Base-by-base conservation (phyloP, 306 rosid genomes). In the Crotalaria pallida region DNA sequence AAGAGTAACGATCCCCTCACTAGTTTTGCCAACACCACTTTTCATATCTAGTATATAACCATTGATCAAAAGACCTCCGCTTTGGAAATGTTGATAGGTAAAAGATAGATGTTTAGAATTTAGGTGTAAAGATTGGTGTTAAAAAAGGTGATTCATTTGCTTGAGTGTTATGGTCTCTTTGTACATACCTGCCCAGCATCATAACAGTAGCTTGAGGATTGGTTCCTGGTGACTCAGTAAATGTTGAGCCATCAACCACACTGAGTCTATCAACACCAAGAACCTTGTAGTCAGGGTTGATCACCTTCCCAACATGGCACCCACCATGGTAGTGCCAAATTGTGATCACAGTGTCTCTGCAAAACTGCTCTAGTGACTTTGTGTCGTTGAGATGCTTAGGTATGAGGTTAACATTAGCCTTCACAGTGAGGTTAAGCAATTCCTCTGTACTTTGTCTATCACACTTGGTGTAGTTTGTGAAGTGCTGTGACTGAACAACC, bases 301-400 rank as follows among this genome's bases (percentile, higher is more conserved):
- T 87, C 10, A 88, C 97, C 77, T 80, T 86, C 21, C 92, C 91
- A 38, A 88, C 86, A 52, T 87, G 97, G 67, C 87, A 80, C 15
- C 97, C 97, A 7, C 97, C 97, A 73, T 88, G 97, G 88, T 88
- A 91, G 60, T 91, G 97, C 97, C 97, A 91, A 65, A 88, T 91
- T 16, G 92, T 82, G 83, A 86, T 88, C 76, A 91, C 96, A 18
- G 96, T 79, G 82, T 91, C 97, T 43, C 68, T 83, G 71, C 96
- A 91, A 60, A 88, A 88, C 83, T 87, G 96, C 83, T 88, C 88
- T 5, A 91, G 7, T 58, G 97, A 91, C 27, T 78, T 29, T 0
- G 92, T 84, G 85, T 86, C 96, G 74, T 91, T 88, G 19, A 77
- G 34, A 38, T 88, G 88, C 68, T 72, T 84, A n/a, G 96, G 97